phyloP scores from a whole-genome alignment of 331 rosid species.

The Quercus tomentella region DNA sequence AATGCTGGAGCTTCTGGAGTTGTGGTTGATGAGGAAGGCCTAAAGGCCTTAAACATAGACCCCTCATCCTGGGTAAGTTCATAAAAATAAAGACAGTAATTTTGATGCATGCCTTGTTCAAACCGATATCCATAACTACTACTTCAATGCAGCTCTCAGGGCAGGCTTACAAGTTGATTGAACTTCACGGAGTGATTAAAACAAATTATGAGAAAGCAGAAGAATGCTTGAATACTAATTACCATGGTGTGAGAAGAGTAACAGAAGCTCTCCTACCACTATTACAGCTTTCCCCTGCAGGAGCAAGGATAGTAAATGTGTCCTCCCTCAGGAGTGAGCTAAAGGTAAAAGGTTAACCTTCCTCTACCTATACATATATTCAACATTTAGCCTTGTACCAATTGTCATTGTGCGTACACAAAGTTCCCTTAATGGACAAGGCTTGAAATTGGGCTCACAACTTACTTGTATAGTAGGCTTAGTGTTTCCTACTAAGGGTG shows the following conservation, averaged over 20 bases:
- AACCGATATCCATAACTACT: not conserved
- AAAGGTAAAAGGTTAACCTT: conserved; percentile 24
- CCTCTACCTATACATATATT: not conserved
- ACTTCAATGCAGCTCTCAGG: conserved; percentile 39
- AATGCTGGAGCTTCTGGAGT: conserved; percentile 42
- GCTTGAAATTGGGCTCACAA: too few species aligned
- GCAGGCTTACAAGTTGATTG: conserved; percentile 19
- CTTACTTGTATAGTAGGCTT: too few species aligned
- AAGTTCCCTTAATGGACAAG: too few species aligned
- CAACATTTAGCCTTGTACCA: not conserved
- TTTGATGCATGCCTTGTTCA: not conserved
- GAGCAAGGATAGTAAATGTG: conserved; percentile 54
- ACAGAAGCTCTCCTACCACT: conserved; percentile 58
- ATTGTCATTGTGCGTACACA: too few species aligned
- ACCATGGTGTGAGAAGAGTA: conserved; percentile 43
- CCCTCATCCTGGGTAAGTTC: conserved; percentile 36
- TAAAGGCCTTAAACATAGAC: conserved; percentile 43
- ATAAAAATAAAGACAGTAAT: not conserved
- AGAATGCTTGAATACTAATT: conserved; percentile 50
- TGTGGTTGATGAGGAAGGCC: conserved; percentile 31
- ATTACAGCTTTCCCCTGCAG: conserved; percentile 35
- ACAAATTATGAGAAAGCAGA: conserved; percentile 35
- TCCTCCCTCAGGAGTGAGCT: conserved; percentile 55
- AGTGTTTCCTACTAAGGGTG: too few species aligned
- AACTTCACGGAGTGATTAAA: conserved; percentile 21